Base-by-base conservation (phyloP, 257 asterid genomes). In the Przewalskia tangutica region DNA sequence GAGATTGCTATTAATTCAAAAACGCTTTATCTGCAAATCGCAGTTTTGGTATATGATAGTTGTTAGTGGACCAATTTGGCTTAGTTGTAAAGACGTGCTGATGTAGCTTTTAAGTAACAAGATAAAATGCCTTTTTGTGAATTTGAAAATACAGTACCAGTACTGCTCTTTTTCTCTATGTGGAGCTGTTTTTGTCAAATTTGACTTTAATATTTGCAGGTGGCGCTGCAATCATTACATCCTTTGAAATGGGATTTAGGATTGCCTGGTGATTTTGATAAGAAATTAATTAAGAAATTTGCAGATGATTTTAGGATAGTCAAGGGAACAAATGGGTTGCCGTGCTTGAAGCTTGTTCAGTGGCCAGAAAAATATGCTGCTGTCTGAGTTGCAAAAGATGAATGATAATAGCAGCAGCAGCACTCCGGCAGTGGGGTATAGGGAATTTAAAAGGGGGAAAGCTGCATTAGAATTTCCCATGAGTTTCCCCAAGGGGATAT, bases 401-500 rank as follows among this genome's bases (percentile, higher is more conserved):
- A 95, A 92, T 14, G 91, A 95, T 77, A 91, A 84, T 84, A 82
- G 78, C 7, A 53, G 81, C 60, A 44, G 64, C 63, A 75, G n/a
- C 51, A 20, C 70, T 75, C 50, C 80, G 42, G 67, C 85, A 27
- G 32, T 27, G 32, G 81, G 81, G 66, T 93, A 95, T 82, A 83
- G 93, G 79, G 88, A 88, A 75, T 94, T 92, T 88, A 94, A 86
- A 90, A 92, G 90, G 76, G 98, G 98, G 6, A 91, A 91, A 87
- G 90, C 95, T 1, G 94, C 96, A 6, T 84, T 94, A 81, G 90
- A 91, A 85, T 95, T 94, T 77, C 97, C 94, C 5, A 91, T 95
- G 99, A 95, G 95, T 77, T 94, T 94, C n/a, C 75, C 99, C 99
- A 0, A 91, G 98, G 85, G 97, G 97, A 36, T 95, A 95, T 59